These are phyloP conservation scores for Rosa rugosa DNA, from an alignment of 306 rosid species.

Conservation along the genomic window DNA sequence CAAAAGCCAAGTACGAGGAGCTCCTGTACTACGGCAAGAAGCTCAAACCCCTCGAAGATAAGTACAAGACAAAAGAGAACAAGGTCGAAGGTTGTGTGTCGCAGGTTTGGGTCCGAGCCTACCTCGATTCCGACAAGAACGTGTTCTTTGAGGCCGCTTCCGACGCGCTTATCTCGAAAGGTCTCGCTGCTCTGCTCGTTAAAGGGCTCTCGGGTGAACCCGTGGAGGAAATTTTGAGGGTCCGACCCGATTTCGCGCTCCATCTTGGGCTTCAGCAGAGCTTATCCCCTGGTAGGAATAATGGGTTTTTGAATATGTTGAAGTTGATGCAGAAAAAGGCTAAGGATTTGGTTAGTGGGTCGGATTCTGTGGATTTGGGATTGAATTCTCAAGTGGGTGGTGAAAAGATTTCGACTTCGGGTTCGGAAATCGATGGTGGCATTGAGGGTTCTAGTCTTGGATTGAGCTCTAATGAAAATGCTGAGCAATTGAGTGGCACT, in stretches of 20 bases:
- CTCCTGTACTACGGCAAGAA: conserved; percentile 86
- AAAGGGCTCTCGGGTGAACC: conserved; percentile 77
- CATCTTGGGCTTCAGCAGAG: conserved; percentile 93
- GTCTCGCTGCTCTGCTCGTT: conserved; percentile 87
- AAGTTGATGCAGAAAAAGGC: conserved; percentile 92
- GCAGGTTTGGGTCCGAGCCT: conserved; percentile 98
- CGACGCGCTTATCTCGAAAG: conserved; percentile 81
- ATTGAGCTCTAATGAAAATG: conserved; percentile 16
- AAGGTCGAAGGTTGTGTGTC: conserved; percentile 97
- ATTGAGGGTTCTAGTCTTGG: not conserved
- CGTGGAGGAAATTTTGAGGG: conserved; percentile 53
- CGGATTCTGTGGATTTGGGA: not conserved
- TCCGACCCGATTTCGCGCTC: conserved; percentile 72
- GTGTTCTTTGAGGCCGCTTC: conserved; percentile 91
- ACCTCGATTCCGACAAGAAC: conserved; percentile 51
- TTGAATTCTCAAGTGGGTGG: too few species aligned
- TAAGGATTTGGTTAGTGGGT: conserved; percentile 2
- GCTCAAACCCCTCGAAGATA: conserved; percentile 71
- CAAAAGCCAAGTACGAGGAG: conserved; percentile 83
- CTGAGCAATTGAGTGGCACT: not conserved
- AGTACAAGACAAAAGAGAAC: conserved; percentile 64
- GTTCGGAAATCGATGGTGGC: not conserved
- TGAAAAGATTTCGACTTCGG: not conserved
- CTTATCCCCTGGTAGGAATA: conserved; percentile 81
- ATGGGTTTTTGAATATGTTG: conserved; percentile 92